Conservation (phyloP, 345 rosid species). For the Salix suchowensis region DNA sequence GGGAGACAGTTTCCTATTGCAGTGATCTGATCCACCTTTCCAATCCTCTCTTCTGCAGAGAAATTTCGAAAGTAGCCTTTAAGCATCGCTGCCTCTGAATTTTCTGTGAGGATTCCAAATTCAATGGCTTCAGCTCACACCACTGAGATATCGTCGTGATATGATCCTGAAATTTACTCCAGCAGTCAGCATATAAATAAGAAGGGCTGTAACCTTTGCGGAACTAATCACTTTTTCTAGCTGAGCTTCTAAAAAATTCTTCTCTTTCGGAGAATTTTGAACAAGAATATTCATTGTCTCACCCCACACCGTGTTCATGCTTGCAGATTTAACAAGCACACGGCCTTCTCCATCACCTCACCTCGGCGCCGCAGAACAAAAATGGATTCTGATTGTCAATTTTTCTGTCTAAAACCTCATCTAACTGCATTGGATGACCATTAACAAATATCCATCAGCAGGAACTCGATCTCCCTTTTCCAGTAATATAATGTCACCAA, state of each 20-base stretch:
- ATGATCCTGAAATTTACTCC: constrained; percentile 19
- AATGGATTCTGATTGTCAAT: not conserved
- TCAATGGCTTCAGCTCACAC: constrained; percentile 13
- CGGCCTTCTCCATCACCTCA: constrained; percentile 8
- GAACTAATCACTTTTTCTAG: constrained; percentile 7
- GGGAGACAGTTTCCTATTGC: constrained; percentile 9
- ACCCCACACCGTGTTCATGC: not conserved
- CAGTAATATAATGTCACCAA: too few species aligned
- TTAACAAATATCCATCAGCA: too few species aligned
- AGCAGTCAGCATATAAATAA: constrained; percentile 8
- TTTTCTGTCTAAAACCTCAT: too few species aligned
- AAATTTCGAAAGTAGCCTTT: not conserved
- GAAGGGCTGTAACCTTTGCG: constrained; percentile 10
- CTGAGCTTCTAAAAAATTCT: constrained; percentile 12
- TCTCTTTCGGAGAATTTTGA: not conserved
- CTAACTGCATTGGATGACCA: too few species aligned
- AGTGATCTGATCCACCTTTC: constrained; percentile 1
- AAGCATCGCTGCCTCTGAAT: not conserved
- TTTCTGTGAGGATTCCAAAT: constrained; percentile 8
- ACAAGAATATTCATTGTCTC: not conserved
- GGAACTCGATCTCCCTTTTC: too few species aligned
- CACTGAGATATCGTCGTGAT: constrained; percentile 14
- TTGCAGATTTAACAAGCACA: constrained; percentile 17
- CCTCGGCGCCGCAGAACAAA: constrained; percentile 17
- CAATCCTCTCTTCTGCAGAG: not conserved